Conservation (phyloP, 2,329 filamentous ascomycete species). For the Clonostachys rhizophaga region DNA sequence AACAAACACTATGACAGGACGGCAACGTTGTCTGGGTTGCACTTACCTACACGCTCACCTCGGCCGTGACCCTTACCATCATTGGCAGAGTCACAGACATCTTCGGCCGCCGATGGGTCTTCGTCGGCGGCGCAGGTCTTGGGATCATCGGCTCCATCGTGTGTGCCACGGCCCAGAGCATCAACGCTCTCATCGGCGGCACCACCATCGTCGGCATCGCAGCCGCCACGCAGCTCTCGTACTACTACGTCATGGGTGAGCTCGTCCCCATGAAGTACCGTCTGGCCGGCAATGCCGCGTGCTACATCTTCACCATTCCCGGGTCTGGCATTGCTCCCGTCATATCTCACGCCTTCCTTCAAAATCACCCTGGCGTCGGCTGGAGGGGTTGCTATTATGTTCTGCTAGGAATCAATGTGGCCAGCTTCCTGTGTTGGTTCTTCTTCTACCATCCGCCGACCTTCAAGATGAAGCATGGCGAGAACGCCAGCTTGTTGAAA, state of each 20-base stretch:
- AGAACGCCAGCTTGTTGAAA: conserved; percentile 11
- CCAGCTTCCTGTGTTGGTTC: conserved; percentile 10
- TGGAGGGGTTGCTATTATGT: conserved; percentile 25
- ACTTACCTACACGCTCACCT: conserved; percentile 21
- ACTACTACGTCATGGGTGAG: conserved; percentile 26
- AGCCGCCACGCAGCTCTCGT: conserved; percentile 30
- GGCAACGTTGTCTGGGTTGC: conserved; percentile 19
- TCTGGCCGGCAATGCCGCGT: conserved; percentile 17
- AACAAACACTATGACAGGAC: conserved; percentile 3
- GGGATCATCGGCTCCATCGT: conserved; percentile 27
- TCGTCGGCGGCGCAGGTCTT: conserved; percentile 23
- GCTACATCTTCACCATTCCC: conserved; percentile 22
- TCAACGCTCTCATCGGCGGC: conserved; percentile 31
- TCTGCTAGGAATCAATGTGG: conserved; percentile 21
- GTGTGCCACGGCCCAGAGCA: conserved; percentile 27
- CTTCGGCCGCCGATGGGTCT: conserved; percentile 29
- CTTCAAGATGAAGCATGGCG: conserved; percentile 19
- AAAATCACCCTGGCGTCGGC: conserved; percentile 12
- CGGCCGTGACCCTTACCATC: conserved; percentile 23
- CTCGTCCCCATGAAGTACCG: conserved; percentile 29
- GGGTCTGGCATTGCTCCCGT: conserved; percentile 15
- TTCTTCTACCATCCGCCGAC: conserved; percentile 24
- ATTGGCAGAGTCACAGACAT: conserved; percentile 29
- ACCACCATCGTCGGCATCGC: conserved; percentile 31
- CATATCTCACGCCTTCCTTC: conserved; percentile 16